Base-by-base conservation (phyloP, 306 rosid species). In the Cicer pinnatifidum region DNA sequence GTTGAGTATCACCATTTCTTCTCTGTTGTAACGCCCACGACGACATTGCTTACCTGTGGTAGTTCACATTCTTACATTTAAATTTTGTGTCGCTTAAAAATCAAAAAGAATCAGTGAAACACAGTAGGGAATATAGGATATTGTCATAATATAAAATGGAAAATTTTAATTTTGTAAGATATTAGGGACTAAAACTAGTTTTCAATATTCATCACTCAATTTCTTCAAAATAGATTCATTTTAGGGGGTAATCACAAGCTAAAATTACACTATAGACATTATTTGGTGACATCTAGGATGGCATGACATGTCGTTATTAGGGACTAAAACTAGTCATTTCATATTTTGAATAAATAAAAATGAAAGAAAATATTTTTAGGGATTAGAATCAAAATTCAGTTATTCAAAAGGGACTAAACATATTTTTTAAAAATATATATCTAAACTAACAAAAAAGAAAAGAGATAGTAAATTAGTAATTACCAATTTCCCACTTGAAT, bases 401-500 rank as follows among this genome's bases (percentile, higher is more conserved):
- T 50, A 50, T n/a, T 13, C 8, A 1, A 50, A 0, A 13, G 20
- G 3, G 56, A 50, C 10, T 51, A 51, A 51, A 51, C 23, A 15
- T 51, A 12, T 47, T 47, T 12, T 11, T 8, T 2, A 2, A 48
- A 67, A 52, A 28, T 16, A 45, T 8, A 50, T 20, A 37, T 50
- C 20, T 17, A 75, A 48, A 59, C 10, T 13, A n/a, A 2, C 23
- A 1, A 12, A 7, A 68, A 66, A 23, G 68, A 40, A 16, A 48
- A 45, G 58, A 62, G 28, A 53, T 35, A 58, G 19, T 13, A 78
- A 75, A 80, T 84, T 35, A 58, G 19, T 13, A 78, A 75, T 82
- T 84, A 93, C 98, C 98, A 91, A 84, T 86, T 91, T 93, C 59
- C 98, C 98, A 73, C 92, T 93, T 83, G 94, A 92, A 19, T 93